Evolutionary conservation across 345 rosid genomes (phyloP), one percentile per base, ranked within the genome.

Genomic region (Eucalyptus viminalis): DNA sequence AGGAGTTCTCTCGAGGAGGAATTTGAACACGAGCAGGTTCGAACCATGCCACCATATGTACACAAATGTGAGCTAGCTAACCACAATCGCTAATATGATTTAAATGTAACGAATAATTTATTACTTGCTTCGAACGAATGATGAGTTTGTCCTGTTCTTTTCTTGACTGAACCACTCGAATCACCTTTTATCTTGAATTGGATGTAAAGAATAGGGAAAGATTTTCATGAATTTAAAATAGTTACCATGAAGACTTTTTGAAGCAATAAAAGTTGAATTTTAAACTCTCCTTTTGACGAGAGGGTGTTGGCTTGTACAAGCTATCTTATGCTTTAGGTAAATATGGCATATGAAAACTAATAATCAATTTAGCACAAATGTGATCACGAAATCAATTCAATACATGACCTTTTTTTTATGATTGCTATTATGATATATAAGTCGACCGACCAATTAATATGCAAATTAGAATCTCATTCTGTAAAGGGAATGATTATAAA

Each of bases 101-200:
- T 19, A 14, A 3, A 72, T 21, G 14, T 9, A 19, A 3, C 0
- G 8, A 37, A 10, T 19, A 5, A 21, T 37, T 40, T 14, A 13
- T 40, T 40, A 4, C 3, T 76, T 76, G 12, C 3, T 76, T 76
- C 2, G 4, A 2, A 2, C 5, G 3, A 5, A 22, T 5, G 5
- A 4, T 10, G 15, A 76, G 8, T 7, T 76, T 76, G 27, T 40
- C 1, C 1, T 0, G 5, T 40, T 22, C 15, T 37, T 76, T 76
- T 37, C 9, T 76, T 3, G 5, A 11, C 3, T 6, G 0, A 19
- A 65, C 3, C 6, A 4, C 5, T 14, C 5, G 2, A 14, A 3
- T 65, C 10, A 65, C 4, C 76, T n/a, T 11, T 72, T 72, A 37
- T 19, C 27, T 37, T 72, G 45, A 19, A 5, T 72, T 72, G 4